These are phyloP conservation scores for Fusarium xylarioides DNA, from an alignment of 2,329 filamentous ascomycete species.

Conservation along the genomic window DNA sequence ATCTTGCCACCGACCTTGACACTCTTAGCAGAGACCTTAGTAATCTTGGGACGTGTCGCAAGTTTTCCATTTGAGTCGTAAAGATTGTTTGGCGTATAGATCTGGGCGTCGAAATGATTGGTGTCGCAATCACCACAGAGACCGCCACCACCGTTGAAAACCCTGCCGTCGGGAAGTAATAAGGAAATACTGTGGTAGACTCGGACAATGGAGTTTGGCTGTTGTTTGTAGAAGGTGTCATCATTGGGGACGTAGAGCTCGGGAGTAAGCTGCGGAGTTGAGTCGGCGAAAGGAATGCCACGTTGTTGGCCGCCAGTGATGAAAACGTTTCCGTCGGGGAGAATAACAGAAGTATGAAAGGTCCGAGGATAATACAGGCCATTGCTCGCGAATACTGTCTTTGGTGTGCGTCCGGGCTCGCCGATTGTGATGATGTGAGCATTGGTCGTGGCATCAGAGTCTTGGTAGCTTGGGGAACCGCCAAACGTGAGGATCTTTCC, in stretches of 20 bases:
- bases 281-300: slow-evolving; percentile 11
- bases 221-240: slow-evolving; percentile 18
- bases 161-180: slow-evolving; percentile 7
- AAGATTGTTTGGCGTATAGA: slow-evolving; percentile 25
- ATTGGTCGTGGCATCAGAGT: slow-evolving; percentile 52
- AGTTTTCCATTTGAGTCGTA: neutral
- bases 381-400: neutral
- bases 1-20: slow-evolving; percentile 5
- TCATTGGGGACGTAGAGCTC: slow-evolving; percentile 14
- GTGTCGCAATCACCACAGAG: slow-evolving; percentile 1
- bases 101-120: slow-evolving; percentile 33
- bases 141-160: slow-evolving; percentile 22
- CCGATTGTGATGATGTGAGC: slow-evolving; percentile 61
- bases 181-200: slow-evolving; percentile 21
- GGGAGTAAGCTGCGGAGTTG: slow-evolving; percentile 8
- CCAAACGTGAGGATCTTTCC: slow-evolving; percentile 66
- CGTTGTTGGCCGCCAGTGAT: slow-evolving; percentile 54
- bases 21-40: neutral
- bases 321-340: slow-evolving; percentile 59
- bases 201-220: slow-evolving; percentile 11
- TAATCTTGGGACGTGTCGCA: slow-evolving; percentile 9
- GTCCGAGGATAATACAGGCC: slow-evolving; percentile 44
- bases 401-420: neutral
- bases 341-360: slow-evolving; percentile 57
- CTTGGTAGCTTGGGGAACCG: slow-evolving; percentile 57